Conservation (phyloP, 1,284 basidiomycete genomes). For the Meripilus lineatus region DNA sequence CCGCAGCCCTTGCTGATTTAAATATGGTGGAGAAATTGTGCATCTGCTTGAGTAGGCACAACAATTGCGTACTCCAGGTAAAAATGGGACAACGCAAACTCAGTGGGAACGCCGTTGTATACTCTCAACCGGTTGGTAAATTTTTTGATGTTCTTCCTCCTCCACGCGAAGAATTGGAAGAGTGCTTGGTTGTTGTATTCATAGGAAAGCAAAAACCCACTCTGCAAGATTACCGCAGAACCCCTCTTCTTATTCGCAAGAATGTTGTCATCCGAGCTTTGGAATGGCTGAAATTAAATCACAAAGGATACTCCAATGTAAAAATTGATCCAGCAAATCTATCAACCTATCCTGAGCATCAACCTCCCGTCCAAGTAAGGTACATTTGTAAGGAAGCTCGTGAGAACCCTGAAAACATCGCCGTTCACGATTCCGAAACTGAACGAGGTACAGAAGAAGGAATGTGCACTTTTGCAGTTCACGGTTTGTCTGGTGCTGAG, state of each 20-base stretch:
- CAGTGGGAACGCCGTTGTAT: too few species aligned
- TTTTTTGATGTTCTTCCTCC: constrained; percentile 31
- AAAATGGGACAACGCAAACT: too few species aligned
- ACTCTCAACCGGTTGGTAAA: constrained; percentile 27
- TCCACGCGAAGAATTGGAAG: constrained; percentile 27
- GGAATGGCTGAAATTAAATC: constrained; percentile 35
- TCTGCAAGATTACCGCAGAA: constrained; percentile 27
- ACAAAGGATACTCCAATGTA: constrained; percentile 32
- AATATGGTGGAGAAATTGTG: constrained; percentile 29
- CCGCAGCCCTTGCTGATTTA: constrained; percentile 23
- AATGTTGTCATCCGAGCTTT: constrained; percentile 26
- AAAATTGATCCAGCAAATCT: constrained; percentile 31
- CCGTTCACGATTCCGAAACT: constrained; percentile 22
- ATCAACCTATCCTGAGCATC: constrained; percentile 24
- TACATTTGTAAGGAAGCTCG: constrained; percentile 17
- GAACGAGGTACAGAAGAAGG: constrained; percentile 29
- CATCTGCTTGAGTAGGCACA: constrained; percentile 26
- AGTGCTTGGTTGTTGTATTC: constrained; percentile 33
- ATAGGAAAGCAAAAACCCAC: constrained; percentile 29
- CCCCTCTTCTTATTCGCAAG: constrained; percentile 30
- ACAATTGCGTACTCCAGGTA: constrained; percentile 26
- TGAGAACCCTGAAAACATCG: constrained; percentile 16
- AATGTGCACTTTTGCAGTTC: constrained; percentile 31
- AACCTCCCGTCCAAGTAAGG: constrained; percentile 26
- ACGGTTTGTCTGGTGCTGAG: constrained; percentile 28